Base-by-base conservation (phyloP, 805 yeast genomes). In the Lipomyces yamanashiensis region DNA sequence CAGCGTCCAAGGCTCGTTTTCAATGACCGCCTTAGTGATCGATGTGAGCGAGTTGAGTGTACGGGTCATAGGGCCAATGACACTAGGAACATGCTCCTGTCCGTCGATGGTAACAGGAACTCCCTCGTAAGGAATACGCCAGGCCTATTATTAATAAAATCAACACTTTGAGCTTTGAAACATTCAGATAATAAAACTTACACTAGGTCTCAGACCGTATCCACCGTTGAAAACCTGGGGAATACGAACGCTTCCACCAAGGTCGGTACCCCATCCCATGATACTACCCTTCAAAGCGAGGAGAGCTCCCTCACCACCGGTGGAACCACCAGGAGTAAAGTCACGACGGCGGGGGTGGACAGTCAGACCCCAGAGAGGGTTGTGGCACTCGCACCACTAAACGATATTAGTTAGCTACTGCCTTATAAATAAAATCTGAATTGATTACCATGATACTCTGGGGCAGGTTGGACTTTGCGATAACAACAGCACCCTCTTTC, bases 241-340 rank as follows among this genome's bases (percentile, higher is more conserved):
- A 56, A 79, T 76, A 61, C 87, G 75, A 47, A 84, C 76, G 37
- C 80, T 74, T 21, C 87, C 87, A 49, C 86, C 87, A 59, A 83
- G 80, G 68, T 84, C 87, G 13, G 82, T 75, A 1, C 85, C 85
- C 57, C 72, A 56, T 78, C 86, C 92, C 49, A 87, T 54, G 75
- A 79, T 77, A 9, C 83, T 76, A 4, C 84, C 85, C 61, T 74
- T 74, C 59, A 80, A 61, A 0, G 78, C 78, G 2, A 81, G 67
- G 43, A 84, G 71, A 6, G 85, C 83, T n/a, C 82, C 84, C 58
- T 83, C 87, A 52, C 87, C 87, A 7, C 86, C 86, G 9, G 85
- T 79, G 7, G 84, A 80, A 1, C 87, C 87, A 50, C 87, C 87
- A 23, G 84, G 72, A 13, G 81, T 77, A 58, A 81, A 69, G 10